phyloP scores from a whole-genome alignment of 2,329 filamentous ascomycete genomes.

The Sclerotinia trifoliorum region DNA sequence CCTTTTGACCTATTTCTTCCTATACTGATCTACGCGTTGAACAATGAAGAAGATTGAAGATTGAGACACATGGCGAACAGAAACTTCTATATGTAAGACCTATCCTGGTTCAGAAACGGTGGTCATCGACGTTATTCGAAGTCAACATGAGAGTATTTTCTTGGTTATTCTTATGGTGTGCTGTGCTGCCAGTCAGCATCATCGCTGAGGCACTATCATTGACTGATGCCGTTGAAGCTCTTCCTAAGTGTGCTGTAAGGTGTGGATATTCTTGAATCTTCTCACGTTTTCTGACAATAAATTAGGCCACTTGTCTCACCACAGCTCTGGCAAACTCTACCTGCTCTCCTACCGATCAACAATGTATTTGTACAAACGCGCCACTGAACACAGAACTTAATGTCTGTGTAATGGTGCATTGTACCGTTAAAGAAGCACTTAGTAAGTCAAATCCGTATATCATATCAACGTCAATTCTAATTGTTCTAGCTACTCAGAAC shows the following conservation, averaged over 20 bases:
- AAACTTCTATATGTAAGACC: constrained; percentile 7
- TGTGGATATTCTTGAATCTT: not conserved
- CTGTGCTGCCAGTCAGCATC: constrained; percentile 1
- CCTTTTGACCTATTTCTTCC: not conserved
- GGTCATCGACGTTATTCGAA: not conserved
- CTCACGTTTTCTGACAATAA: not conserved
- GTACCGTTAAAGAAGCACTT: constrained; percentile 15
- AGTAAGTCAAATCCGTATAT: not conserved
- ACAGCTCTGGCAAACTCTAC: constrained; percentile 1
- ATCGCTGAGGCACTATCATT: not conserved
- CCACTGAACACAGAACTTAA: not conserved
- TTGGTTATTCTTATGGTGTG: not conserved
- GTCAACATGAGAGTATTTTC: constrained; percentile 5
- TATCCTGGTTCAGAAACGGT: not conserved
- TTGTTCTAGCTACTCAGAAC: constrained; percentile 13
- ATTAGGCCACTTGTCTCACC: constrained; percentile 11
- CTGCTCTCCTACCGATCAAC: constrained; percentile 14
- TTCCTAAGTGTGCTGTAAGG: constrained; percentile 18
- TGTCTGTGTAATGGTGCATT: not conserved
- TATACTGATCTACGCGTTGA: not conserved
- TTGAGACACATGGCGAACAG: not conserved
- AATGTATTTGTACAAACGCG: constrained; percentile 19
- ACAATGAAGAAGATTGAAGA: constrained; percentile 1
- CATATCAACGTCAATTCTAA: not conserved
- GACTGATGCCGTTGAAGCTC: not conserved